Evolutionary conservation across 1,284 basidiomycete genomes (phyloP), one percentile per base, ranked within the genome.

Genomic region (Moesziomyces globuligerus): DNA sequence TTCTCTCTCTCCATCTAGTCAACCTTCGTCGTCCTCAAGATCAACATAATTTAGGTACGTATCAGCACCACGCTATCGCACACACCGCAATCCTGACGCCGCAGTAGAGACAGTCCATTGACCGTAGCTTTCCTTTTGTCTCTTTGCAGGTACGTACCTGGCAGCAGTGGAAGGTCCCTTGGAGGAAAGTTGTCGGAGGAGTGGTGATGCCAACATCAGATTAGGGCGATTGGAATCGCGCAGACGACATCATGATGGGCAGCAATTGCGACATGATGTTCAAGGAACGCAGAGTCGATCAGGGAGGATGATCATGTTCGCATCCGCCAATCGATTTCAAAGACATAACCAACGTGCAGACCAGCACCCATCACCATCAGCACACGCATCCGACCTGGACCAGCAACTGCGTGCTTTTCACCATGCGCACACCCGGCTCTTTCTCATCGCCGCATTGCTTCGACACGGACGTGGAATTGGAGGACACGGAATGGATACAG

Each of bases 41-140:
- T 66, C 61, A 61, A 71, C 43, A 58, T 54, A 24, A 57, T 57
- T 48, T 62, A 71, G 68, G 68, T 71, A 60, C 29, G 68, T 62
- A 8, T 20, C 1, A 8, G 23, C 15, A 8, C 18, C 2, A 21
- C 24, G 39, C 32, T 6, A 26, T 3, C 50, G 41, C 34, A 15
- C 10, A 8, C 6, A 43, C 25, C 7, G 29, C 41, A n/a, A 11
- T 45, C n/a, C 18, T 17, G 6, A 23, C 7, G 7, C 18, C 15
- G 8, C 17, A 21, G n/a, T 7, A 5, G 7, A 15, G 25, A 21
- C 48, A 21, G 15, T 32, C 17, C 21, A 15, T 48, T 62, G 59
- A 62, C 48, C 45, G 21, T 26, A 7, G 36, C 9, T 20, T 15
- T 23, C 23, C 26, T 24, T 8, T 17, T 32, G 37, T 39, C 38